Evolutionary conservation across 257 asterid genomes (phyloP).

Genomic region (Buddleja alternifolia): DNA sequence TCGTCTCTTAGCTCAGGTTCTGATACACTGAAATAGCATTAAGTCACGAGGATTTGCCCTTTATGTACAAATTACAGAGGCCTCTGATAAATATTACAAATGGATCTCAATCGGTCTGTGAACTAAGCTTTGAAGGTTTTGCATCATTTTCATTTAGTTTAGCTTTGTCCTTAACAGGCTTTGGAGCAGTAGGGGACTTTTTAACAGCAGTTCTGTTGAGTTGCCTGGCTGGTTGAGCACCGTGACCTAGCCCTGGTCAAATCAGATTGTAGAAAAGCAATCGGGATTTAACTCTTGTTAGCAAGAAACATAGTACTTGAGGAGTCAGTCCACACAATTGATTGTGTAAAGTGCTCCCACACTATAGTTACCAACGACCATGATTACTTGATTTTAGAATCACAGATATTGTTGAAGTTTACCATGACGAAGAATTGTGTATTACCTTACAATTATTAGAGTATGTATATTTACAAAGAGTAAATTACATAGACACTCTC

Average conservation of each 20-base stretch:
- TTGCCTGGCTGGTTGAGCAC: constrained; percentile 50
- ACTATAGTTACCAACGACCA: constrained; percentile 3
- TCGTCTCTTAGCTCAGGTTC: constrained; percentile 32
- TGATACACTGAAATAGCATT: constrained; percentile 36
- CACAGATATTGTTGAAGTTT: neutral
- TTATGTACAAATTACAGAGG: constrained; percentile 50
- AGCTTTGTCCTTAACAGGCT: constrained; percentile 50
- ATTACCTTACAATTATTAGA: constrained; percentile 9
- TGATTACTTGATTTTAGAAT: neutral
- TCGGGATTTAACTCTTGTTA: neutral
- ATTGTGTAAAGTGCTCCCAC: neutral
- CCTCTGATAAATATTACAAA: constrained; percentile 35
- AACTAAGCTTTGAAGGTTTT: constrained; percentile 41
- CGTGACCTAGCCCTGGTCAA: constrained; percentile 55
- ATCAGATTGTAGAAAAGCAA: constrained; percentile 27
- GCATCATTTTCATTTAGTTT: constrained; percentile 42
- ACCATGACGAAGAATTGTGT: neutral
- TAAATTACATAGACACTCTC: too few species aligned
- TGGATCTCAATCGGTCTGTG: constrained; percentile 36
- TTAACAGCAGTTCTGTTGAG: constrained; percentile 45
- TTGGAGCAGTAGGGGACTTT: constrained; percentile 50
- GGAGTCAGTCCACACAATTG: neutral
- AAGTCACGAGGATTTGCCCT: constrained; percentile 28
- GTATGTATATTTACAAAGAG: too few species aligned
- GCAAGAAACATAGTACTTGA: neutral